Evolutionary conservation across 768 basidiomycete genomes (phyloP).

Genomic region (Amanita thiersii): DNA sequence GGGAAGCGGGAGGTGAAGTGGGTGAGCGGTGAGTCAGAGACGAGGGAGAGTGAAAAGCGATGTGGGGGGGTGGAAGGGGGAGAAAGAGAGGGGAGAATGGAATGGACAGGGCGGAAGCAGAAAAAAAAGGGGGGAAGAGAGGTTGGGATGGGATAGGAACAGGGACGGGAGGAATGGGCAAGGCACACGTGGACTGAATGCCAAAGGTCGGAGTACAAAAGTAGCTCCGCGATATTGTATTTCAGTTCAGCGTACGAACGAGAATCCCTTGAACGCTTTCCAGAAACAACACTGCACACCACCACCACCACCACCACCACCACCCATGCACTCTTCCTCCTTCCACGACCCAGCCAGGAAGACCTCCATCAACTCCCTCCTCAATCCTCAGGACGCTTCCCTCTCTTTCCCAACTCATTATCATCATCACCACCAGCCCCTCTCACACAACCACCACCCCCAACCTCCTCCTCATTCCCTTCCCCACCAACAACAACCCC

Average conservation of each 20-base stretch:
- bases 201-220: constrained; percentile 8
- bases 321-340: constrained; percentile 9
- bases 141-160: no score
- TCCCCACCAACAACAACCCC: neutral
- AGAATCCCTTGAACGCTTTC: no score
- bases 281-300: constrained; percentile 1
- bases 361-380: constrained; percentile 31
- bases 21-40: neutral
- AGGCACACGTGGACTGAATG: constrained; percentile 2
- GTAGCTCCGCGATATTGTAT: constrained; percentile 11
- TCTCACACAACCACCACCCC: constrained; percentile 11
- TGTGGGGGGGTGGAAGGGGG: neutral
- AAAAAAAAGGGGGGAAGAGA: no score
- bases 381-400: constrained; percentile 31
- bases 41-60: neutral
- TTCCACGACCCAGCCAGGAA: constrained; percentile 31
- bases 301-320: constrained; percentile 2
- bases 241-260: no score
- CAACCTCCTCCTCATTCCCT: neutral
- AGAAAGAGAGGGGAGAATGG: neutral
- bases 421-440: constrained; percentile 14
- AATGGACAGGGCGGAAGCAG: no score
- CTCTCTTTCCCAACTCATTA: constrained; percentile 14
- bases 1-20: no score
- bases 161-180: neutral